phyloP scores from a whole-genome alignment of 2,329 filamentous ascomycete genomes.

The Phaeosphaeria sp. region DNA sequence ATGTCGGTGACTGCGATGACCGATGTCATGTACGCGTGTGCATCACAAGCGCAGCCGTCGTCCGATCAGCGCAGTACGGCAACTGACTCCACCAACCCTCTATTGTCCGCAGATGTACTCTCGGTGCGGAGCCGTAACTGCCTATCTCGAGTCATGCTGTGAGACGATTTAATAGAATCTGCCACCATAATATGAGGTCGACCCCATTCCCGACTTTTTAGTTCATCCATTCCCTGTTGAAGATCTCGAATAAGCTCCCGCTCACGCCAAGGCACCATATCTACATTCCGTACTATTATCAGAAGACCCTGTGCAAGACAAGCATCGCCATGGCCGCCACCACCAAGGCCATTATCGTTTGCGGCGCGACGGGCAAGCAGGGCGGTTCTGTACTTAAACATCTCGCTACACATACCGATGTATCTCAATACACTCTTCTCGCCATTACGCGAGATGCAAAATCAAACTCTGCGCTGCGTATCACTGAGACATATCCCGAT shows the following conservation, averaged over 20 bases:
- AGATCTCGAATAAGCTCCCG: background rate
- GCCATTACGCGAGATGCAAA: conserved; percentile 65
- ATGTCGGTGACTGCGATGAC: background rate
- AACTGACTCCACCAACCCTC: background rate
- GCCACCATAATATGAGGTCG: background rate
- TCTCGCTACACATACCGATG: conserved; percentile 45
- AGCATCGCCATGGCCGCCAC: conserved; percentile 35
- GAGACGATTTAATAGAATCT: background rate
- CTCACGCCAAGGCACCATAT: conserved; percentile 2
- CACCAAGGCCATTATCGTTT: conserved; percentile 51
- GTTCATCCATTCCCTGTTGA: background rate
- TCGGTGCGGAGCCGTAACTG: background rate
- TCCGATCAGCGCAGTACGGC: background rate
- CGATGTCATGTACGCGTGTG: background rate
- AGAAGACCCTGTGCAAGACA: conserved; percentile 10
- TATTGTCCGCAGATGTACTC: background rate
- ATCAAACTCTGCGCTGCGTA: conserved; percentile 59
- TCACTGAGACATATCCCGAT: conserved; percentile 53
- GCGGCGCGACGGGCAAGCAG: conserved; percentile 56
- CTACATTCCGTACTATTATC: conserved; percentile 1
- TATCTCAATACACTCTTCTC: conserved; percentile 57
- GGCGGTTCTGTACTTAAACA: conserved; percentile 54
- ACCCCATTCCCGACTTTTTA: background rate
- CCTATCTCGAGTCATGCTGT: background rate
- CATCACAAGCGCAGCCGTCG: background rate